Evolutionary conservation across 257 asterid species (phyloP).

Genomic region (Plantago ovata): DNA sequence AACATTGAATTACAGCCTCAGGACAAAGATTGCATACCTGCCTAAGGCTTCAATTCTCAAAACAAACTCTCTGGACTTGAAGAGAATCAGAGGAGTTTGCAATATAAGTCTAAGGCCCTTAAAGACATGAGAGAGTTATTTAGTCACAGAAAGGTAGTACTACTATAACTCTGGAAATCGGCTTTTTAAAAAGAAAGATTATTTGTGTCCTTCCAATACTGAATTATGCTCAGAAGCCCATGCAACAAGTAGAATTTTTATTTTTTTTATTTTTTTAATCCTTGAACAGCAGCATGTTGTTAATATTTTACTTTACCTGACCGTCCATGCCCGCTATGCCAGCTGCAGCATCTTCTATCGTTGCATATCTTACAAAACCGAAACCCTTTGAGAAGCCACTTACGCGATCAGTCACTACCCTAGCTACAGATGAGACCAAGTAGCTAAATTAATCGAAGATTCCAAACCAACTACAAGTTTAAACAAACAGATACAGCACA

Average conservation of each 20-base stretch:
- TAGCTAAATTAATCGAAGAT: neutral
- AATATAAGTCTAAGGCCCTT: neutral
- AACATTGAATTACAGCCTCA: too few species aligned
- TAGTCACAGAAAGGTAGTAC: neutral
- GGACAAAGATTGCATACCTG: neutral
- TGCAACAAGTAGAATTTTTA: slow-evolving; percentile 7
- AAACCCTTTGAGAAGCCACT: slow-evolving; percentile 88
- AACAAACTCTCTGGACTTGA: neutral
- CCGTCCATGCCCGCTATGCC: slow-evolving; percentile 92
- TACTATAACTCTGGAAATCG: too few species aligned
- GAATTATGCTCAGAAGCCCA: neutral
- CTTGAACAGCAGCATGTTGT: neutral
- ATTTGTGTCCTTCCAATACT: too few species aligned
- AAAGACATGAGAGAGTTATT: neutral
- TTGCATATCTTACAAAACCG: slow-evolving; percentile 72
- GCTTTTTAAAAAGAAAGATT: too few species aligned
- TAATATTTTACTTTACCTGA: slow-evolving; percentile 41
- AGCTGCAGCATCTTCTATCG: slow-evolving; percentile 59
- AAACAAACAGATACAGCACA: slow-evolving; percentile 6
- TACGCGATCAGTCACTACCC: slow-evolving; percentile 72
- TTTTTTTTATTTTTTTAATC: neutral
- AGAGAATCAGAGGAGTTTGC: neutral
- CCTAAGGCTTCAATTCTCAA: neutral
- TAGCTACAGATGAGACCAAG: slow-evolving; percentile 51
- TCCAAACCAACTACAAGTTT: neutral